phyloP scores from a whole-genome alignment of 2,329 filamentous ascomycete genomes.

The Xylaria sp. region DNA sequence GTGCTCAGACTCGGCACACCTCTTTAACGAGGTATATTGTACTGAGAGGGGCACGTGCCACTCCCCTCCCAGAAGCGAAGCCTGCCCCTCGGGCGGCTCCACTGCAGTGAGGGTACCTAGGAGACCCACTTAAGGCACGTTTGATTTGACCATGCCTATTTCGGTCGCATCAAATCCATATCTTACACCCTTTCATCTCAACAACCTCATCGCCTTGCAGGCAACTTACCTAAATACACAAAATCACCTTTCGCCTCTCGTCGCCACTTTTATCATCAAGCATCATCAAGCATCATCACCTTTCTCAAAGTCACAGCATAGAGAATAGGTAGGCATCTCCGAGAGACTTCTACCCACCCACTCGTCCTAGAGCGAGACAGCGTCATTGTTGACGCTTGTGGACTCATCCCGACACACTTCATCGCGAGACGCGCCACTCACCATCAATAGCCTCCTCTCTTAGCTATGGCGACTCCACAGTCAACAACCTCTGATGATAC shows the following conservation, averaged over 20 bases:
- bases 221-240: not conserved
- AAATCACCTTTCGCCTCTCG: too few relatives aligned
- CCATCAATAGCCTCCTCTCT: constrained; percentile 4
- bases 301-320: not conserved
- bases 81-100: not conserved
- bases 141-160: not conserved
- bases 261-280: not conserved
- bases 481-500: constrained; percentile 59
- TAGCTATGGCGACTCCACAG: constrained; percentile 67
- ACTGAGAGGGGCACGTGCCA: not conserved
- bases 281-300: not conserved
- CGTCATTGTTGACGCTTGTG: constrained; percentile 3
- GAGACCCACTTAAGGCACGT: not conserved
- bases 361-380: constrained; percentile 3
- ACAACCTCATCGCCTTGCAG: not conserved
- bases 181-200: not conserved
- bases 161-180: not conserved
- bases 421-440: constrained; percentile 24
- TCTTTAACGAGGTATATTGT: too few relatives aligned
- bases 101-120: not conserved
- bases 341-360: constrained; percentile 1
- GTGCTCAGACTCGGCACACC: not conserved
- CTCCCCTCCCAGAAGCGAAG: not conserved
- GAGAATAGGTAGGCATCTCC: constrained; percentile 12
- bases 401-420: constrained; percentile 4